Evolutionary conservation across 176 grass and related monocot species (phyloP).

Genomic region (Musa troglodytarum): DNA sequence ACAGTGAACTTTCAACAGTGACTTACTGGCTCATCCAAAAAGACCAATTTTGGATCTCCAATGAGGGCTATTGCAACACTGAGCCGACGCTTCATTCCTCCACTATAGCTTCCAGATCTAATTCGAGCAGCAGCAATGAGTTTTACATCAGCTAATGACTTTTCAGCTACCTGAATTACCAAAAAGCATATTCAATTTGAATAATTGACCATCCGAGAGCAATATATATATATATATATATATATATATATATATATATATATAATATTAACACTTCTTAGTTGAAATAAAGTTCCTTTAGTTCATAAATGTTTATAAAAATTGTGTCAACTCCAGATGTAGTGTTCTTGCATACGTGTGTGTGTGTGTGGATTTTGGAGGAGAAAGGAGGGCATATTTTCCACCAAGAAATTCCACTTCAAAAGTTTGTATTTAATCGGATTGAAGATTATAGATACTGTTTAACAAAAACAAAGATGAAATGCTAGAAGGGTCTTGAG

Average conservation of each 20-base stretch:
- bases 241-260: too few species aligned
- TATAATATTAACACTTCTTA: not conserved
- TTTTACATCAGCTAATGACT: conserved; percentile 84
- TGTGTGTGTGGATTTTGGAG: too few species aligned
- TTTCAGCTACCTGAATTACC: conserved; percentile 53
- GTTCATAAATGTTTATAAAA: too few species aligned
- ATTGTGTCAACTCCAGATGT: too few species aligned
- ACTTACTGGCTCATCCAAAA: conserved; percentile 89
- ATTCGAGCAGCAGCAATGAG: conserved; percentile 66
- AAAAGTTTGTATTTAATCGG: conserved; percentile 2
- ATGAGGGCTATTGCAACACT: conserved; percentile 94
- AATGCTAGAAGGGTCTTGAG: not conserved
- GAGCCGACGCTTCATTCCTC: conserved; percentile 88
- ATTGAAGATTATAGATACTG: conserved; percentile 15
- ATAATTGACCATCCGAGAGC: not conserved
- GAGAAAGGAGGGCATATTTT: too few species aligned
- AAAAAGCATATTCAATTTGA: not conserved
- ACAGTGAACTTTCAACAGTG: conserved; percentile 10
- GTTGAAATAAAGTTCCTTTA: not conserved
- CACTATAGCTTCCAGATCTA: conserved; percentile 87
- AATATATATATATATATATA: too few species aligned
- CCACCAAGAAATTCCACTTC: not conserved
- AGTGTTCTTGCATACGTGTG: too few species aligned
- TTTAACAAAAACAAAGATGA: conserved; percentile 5
- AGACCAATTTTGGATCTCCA: conserved; percentile 86